These are phyloP conservation scores for Aspergillus intermedius DNA, from an alignment of 2,329 filamentous ascomycete species.

Conservation along the genomic window DNA sequence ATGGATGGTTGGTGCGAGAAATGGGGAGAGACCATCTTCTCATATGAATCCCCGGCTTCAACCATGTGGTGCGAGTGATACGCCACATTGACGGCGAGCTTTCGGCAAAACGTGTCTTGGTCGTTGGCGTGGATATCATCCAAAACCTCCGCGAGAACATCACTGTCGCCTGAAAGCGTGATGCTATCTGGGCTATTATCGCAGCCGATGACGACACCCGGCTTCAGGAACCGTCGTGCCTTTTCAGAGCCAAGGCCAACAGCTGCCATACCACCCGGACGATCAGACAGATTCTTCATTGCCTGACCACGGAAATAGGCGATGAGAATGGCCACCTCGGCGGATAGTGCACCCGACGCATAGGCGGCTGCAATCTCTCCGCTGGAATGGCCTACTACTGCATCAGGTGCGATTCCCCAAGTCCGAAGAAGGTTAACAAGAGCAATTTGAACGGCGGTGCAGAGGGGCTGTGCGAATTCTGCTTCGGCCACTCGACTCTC, in stretches of 20 bases:
- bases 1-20: slow-evolving; percentile 1
- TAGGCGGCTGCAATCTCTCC: slow-evolving; percentile 24
- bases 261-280: background rate
- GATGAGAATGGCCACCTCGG: background rate
- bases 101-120: background rate
- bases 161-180: background rate
- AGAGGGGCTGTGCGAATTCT: slow-evolving; percentile 15
- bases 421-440: slow-evolving; percentile 13
- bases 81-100: background rate
- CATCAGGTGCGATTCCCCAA: slow-evolving; percentile 7
- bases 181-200: background rate
- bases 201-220: background rate
- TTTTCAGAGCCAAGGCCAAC: background rate
- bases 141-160: background rate
- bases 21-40: slow-evolving; percentile 1
- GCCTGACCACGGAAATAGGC: background rate
- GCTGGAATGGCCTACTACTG: slow-evolving; percentile 17
- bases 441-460: slow-evolving; percentile 20
- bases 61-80: slow-evolving; percentile 8
- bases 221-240: background rate
- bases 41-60: slow-evolving; percentile 5
- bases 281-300: background rate
- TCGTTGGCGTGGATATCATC: slow-evolving; percentile 1
- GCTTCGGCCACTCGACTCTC: slow-evolving; percentile 3
- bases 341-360: slow-evolving; percentile 6